Evolutionary conservation across 1,284 basidiomycete species (phyloP).

Genomic region (Flammula alnicola): DNA sequence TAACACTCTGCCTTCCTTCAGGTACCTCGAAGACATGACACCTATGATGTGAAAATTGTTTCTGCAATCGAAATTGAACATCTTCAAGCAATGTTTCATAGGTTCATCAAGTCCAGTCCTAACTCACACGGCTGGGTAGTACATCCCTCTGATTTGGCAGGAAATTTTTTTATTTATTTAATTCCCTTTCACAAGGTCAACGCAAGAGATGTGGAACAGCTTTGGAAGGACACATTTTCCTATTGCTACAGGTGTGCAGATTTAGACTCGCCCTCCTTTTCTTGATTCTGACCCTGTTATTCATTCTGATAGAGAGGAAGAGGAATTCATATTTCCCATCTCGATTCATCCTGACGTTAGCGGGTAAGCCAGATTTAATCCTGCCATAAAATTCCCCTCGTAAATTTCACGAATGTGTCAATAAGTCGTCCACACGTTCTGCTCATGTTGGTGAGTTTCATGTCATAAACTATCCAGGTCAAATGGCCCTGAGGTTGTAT

Average conservation of each 20-base stretch:
- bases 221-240: conserved; percentile 79
- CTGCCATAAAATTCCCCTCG: conserved; percentile 54
- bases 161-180: background rate
- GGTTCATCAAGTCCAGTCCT: conserved; percentile 67
- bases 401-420: conserved; percentile 27
- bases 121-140: conserved; percentile 73
- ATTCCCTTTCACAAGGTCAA: conserved; percentile 61
- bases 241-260: conserved; percentile 63
- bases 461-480: too few relatives aligned
- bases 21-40: conserved; percentile 71
- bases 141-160: background rate
- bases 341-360: conserved; percentile 84
- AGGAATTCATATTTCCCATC: conserved; percentile 76
- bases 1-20: too few relatives aligned
- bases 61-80: background rate
- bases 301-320: conserved; percentile 54
- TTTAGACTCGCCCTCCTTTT: conserved; percentile 6
- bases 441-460: conserved; percentile 63
- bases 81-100: conserved; percentile 22
- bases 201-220: conserved; percentile 67
- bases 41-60: conserved; percentile 73
- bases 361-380: conserved; percentile 48
- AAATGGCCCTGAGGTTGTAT: background rate
- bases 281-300: conserved; percentile 10
- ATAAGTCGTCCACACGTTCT: conserved; percentile 65